Conservation (phyloP, 495 filamentous ascomycete genomes). For the Hypomontagnella monticulosa region DNA sequence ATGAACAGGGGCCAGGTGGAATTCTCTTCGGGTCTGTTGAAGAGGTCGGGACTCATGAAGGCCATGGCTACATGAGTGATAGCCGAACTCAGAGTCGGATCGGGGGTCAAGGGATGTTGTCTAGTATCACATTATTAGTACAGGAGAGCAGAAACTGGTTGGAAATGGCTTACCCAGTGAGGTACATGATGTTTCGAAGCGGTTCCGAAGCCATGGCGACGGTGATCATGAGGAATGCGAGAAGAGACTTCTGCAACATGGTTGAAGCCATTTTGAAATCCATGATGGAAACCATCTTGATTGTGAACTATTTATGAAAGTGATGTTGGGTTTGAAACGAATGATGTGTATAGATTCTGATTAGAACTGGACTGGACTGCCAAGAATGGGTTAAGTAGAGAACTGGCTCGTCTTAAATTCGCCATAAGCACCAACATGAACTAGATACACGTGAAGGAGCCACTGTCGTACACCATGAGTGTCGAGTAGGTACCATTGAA, state of each 20-base stretch:
- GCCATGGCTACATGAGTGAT: conserved; percentile 74
- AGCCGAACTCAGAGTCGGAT: conserved; percentile 53
- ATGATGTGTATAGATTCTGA: background rate
- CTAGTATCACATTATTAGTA: conserved; percentile 44
- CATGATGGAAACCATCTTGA: background rate
- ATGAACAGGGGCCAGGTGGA: conserved; percentile 69
- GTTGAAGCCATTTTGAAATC: background rate
- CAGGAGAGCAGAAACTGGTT: background rate
- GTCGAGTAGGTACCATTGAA: too few relatives aligned
- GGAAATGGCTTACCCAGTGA: conserved; percentile 59
- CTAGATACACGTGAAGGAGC: too few relatives aligned
- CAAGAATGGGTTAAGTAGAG: too few relatives aligned
- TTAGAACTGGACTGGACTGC: too few relatives aligned
- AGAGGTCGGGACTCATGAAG: conserved; percentile 69
- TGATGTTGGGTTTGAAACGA: background rate
- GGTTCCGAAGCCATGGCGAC: conserved; percentile 30
- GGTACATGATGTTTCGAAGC: conserved; percentile 66
- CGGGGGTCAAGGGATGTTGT: conserved; percentile 63
- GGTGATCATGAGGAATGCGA: conserved; percentile 24
- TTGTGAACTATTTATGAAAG: background rate
- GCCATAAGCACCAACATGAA: too few relatives aligned
- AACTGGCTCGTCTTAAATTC: too few relatives aligned
- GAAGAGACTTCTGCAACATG: conserved; percentile 1
- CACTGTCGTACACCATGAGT: too few relatives aligned
- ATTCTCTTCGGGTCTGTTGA: conserved; percentile 61